Conservation (phyloP, 2,329 filamentous ascomycete species). For the Didymella keratinophila region DNA sequence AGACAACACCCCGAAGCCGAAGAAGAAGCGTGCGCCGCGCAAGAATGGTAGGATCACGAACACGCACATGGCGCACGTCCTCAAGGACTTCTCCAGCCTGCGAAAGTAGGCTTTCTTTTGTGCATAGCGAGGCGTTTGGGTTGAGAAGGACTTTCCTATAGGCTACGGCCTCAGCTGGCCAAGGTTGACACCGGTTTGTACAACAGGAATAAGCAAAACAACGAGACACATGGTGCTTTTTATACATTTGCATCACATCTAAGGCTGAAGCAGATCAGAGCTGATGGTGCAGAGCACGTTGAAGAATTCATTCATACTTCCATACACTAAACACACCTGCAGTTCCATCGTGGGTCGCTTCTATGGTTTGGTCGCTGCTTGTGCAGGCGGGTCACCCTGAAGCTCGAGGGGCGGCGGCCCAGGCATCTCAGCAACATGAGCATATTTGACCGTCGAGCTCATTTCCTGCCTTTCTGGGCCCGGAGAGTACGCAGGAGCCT, state of each 20-base stretch:
- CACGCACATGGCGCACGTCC: constrained; percentile 81
- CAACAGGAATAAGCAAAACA: too few relatives aligned
- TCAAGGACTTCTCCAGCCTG: constrained; percentile 73
- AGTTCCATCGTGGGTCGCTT: background rate
- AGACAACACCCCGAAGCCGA: constrained; percentile 67
- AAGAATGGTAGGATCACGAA: constrained; percentile 84
- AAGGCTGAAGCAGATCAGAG: too few relatives aligned
- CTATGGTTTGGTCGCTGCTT: background rate
- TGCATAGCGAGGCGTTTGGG: constrained; percentile 47
- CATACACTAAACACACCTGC: too few relatives aligned
- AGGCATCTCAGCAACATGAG: constrained; percentile 10
- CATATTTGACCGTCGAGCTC: constrained; percentile 5
- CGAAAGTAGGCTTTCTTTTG: constrained; percentile 39
- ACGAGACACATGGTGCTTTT: too few relatives aligned
- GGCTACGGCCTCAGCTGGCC: background rate
- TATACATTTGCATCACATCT: too few relatives aligned
- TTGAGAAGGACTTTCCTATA: background rate
- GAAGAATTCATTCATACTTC: too few relatives aligned
- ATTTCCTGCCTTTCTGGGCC: constrained; percentile 5
- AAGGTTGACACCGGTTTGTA: constrained; percentile 11
- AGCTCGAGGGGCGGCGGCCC: constrained; percentile 7
- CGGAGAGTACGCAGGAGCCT: background rate
- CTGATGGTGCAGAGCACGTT: too few relatives aligned
- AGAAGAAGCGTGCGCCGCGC: constrained; percentile 78
- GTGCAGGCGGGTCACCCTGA: constrained; percentile 7